Percentiles rank a stretch among this genome's conserved stretches.
These are phyloP conservation scores for sorghum (Sorghum bicolor) DNA, from an alignment of 176 grass and related monocot genomes.

Conservation along the genomic window DNA sequence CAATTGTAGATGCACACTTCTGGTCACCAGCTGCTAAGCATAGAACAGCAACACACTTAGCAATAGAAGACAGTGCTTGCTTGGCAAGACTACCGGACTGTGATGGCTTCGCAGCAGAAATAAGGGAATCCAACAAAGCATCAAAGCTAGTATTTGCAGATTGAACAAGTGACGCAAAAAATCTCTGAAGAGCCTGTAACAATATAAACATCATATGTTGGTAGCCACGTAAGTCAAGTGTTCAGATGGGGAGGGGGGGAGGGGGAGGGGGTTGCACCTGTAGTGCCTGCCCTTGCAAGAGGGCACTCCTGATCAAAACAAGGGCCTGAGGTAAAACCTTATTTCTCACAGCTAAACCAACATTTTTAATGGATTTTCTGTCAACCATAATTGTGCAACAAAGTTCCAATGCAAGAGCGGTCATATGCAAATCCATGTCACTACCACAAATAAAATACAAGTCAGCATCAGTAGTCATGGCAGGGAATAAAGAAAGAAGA, in stretches of 20 bases:
- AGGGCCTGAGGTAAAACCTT: slow-evolving; percentile 92
- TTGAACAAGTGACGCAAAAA: slow-evolving; percentile 79
- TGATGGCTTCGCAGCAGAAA: slow-evolving; percentile 77
- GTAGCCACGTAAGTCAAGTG: background rate
- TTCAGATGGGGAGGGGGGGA: background rate
- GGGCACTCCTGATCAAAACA: slow-evolving; percentile 79
- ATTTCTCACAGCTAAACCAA: slow-evolving; percentile 64
- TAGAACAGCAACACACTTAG: slow-evolving; percentile 90
- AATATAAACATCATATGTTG: slow-evolving; percentile 14
- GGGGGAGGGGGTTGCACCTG: slow-evolving; percentile 38
- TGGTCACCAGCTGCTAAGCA: slow-evolving; percentile 84
- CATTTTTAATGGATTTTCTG: slow-evolving; percentile 74
- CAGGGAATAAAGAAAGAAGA: background rate
- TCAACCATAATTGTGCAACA: slow-evolving; percentile 89
- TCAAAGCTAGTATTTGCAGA: slow-evolving; percentile 88
- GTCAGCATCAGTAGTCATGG: background rate
- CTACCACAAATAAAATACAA: slow-evolving; percentile 34
- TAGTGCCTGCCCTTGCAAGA: slow-evolving; percentile 88
- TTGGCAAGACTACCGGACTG: slow-evolving; percentile 78
- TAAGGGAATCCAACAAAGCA: slow-evolving; percentile 75
- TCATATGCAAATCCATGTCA: slow-evolving; percentile 92
- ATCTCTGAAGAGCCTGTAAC: slow-evolving; percentile 72
- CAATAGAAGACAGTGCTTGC: slow-evolving; percentile 86
- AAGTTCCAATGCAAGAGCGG: slow-evolving; percentile 86
- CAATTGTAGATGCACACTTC: slow-evolving; percentile 87